phyloP scores from a whole-genome alignment of 129 eudicot species.

The Tagetes patula region DNA sequence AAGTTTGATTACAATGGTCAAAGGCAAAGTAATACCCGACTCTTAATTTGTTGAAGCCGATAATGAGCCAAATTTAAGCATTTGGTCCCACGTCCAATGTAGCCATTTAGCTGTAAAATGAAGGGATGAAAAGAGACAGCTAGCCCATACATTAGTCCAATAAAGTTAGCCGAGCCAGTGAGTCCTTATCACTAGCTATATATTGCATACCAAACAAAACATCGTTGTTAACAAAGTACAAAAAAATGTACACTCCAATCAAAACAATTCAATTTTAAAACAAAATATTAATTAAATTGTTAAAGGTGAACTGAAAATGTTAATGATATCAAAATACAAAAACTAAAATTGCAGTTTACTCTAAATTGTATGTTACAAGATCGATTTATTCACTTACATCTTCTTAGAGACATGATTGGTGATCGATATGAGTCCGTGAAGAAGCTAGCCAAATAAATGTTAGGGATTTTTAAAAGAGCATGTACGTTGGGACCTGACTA shows the following conservation, averaged over 20 bases:
- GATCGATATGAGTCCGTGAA: no score
- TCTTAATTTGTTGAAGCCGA: conserved; percentile 21
- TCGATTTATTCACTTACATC: no score
- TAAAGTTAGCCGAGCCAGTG: conserved; percentile 26
- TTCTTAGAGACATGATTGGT: no score
- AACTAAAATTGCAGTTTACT: no score
- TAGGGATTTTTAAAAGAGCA: no score
- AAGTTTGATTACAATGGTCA: background rate
- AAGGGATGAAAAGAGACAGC: conserved; percentile 14
- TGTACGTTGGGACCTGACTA: no score
- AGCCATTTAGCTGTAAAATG: conserved; percentile 25
- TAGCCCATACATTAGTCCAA: conserved; percentile 28
- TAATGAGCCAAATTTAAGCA: conserved; percentile 23
- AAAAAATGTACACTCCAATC: no score
- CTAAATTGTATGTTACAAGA: background rate
- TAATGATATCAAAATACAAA: no score
- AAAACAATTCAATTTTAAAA: no score
- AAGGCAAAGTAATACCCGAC: conserved; percentile 17
- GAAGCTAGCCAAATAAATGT: no score
- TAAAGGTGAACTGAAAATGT: no score
- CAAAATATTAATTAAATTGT: no score
- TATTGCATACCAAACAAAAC: conserved; percentile 14
- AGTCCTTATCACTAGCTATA: background rate
- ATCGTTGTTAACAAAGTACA: background rate
- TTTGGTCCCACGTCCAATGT: background rate